A percentile compares a stretch with the other conserved stretches of the same genome.
phyloP scores from a whole-genome alignment of 1,284 basidiomycete species.

The Neonothopanus nambi region DNA sequence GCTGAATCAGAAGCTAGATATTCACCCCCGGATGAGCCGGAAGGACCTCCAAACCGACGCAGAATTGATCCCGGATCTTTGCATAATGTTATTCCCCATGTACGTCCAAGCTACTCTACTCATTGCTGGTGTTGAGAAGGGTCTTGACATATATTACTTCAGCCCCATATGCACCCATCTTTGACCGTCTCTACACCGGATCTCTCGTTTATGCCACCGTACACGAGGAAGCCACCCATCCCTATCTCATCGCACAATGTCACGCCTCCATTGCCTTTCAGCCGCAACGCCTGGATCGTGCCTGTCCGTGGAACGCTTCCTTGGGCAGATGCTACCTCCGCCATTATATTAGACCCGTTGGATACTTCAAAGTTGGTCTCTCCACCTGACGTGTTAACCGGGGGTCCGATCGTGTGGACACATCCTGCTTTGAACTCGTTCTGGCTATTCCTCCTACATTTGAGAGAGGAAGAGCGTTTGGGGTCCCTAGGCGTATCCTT shows the following conservation, averaged over 20 bases:
- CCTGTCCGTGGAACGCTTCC: constrained; percentile 58
- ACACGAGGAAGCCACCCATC: constrained; percentile 25
- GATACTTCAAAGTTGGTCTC: neutral
- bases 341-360: constrained; percentile 36
- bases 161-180: constrained; percentile 41
- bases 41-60: constrained; percentile 7
- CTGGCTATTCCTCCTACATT: constrained; percentile 52
- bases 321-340: constrained; percentile 50
- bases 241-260: constrained; percentile 45
- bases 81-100: constrained; percentile 37
- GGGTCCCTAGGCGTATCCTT: constrained; percentile 58
- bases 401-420: constrained; percentile 51
- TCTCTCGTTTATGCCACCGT: constrained; percentile 21
- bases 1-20: neutral
- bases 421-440: constrained; percentile 41
- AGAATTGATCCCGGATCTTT: constrained; percentile 31
- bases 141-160: constrained; percentile 4
- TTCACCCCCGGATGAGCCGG: neutral
- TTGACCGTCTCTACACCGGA: constrained; percentile 17
- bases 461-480: constrained; percentile 39
- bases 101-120: constrained; percentile 21
- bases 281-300: constrained; percentile 60
- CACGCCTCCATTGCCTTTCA: constrained; percentile 31
- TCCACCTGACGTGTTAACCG: constrained; percentile 15
- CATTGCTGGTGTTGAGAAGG: neutral